A percentile compares a stretch with the other conserved stretches of the same genome.
phyloP scores from a whole-genome alignment of 2,329 filamentous ascomycete species.

The Colletotrichum euphorbiae region DNA sequence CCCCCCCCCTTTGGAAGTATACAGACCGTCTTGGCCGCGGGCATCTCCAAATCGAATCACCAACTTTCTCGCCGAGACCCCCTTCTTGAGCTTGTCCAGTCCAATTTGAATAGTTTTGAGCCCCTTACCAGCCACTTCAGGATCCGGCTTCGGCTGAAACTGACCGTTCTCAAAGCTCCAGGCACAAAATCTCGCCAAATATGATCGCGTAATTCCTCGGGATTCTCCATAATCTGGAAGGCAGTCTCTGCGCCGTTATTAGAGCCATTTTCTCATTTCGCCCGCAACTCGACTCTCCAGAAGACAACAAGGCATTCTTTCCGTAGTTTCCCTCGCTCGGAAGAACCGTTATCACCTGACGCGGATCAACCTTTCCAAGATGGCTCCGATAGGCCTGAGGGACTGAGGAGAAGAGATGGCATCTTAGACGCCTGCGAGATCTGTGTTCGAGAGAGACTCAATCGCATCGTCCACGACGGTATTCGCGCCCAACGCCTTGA shows the following conservation, averaged over 20 bases:
- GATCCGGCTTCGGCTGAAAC: constrained; percentile 3
- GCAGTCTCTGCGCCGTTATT: not conserved
- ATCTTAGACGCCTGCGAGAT: constrained; percentile 8
- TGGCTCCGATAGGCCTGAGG: constrained; percentile 4
- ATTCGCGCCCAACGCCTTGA: constrained; percentile 56
- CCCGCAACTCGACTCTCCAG: not conserved
- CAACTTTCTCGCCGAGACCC: constrained; percentile 13
- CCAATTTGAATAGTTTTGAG: constrained; percentile 15
- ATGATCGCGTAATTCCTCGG: not conserved
- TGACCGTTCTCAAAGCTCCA: not conserved
- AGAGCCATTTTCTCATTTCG: not conserved
- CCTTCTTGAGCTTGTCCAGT: constrained; percentile 4
- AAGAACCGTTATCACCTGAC: not conserved
- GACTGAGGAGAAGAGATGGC: not conserved
- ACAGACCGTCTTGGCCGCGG: not conserved
- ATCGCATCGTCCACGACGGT: constrained; percentile 44
- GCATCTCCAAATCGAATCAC: not conserved
- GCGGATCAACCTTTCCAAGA: constrained; percentile 1
- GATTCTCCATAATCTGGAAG: not conserved
- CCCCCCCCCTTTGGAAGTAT: too few relatives aligned
- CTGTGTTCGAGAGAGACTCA: not conserved
- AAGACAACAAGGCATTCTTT: not conserved
- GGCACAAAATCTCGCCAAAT: not conserved
- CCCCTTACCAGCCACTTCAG: not conserved
- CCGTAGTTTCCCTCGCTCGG: constrained; percentile 5